Evolutionary conservation across 2,329 filamentous ascomycete species (phyloP).

Genomic region (Huntiella bhutanensis): DNA sequence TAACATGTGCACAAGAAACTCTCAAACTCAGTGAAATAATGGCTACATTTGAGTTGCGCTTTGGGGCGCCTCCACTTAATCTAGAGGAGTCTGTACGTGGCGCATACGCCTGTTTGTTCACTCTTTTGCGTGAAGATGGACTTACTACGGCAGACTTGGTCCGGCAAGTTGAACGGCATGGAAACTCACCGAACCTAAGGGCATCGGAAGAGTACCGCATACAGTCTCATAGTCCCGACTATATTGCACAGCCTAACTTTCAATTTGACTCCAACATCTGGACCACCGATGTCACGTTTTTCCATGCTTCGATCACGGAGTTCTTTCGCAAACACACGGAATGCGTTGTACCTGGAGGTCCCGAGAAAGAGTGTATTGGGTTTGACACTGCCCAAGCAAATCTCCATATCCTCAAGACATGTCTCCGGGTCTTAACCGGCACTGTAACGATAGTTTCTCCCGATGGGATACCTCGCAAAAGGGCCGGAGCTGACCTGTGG

Average conservation of each 20-base stretch:
- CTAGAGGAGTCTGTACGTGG: conserved; percentile 25
- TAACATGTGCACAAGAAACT: conserved; percentile 25
- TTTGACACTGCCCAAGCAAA: conserved; percentile 20
- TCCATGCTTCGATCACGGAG: conserved; percentile 13
- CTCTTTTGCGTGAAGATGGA: conserved; percentile 25
- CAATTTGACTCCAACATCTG: conserved; percentile 25
- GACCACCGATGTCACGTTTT: conserved; percentile 22
- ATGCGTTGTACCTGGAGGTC: conserved; percentile 3
- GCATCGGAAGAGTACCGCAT: conserved; percentile 14
- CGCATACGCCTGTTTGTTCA: conserved; percentile 28
- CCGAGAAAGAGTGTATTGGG: conserved; percentile 16
- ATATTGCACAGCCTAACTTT: conserved; percentile 18
- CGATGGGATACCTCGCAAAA: neutral
- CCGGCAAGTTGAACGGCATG: conserved; percentile 19
- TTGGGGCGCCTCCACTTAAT: conserved; percentile 22
- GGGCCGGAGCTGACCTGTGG: conserved; percentile 11
- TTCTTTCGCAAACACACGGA: conserved; percentile 13
- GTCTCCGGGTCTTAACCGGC: conserved; percentile 23
- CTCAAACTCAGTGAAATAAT: conserved; percentile 27
- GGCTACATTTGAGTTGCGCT: conserved; percentile 23
- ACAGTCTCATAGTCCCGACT: conserved; percentile 17
- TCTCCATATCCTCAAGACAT: conserved; percentile 21
- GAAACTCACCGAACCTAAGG: neutral
- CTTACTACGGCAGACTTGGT: conserved; percentile 24
- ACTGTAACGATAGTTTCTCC: conserved; percentile 5